phyloP scores from a whole-genome alignment of 2,329 filamentous ascomycete genomes.

The Colletotrichum nymphaeae region DNA sequence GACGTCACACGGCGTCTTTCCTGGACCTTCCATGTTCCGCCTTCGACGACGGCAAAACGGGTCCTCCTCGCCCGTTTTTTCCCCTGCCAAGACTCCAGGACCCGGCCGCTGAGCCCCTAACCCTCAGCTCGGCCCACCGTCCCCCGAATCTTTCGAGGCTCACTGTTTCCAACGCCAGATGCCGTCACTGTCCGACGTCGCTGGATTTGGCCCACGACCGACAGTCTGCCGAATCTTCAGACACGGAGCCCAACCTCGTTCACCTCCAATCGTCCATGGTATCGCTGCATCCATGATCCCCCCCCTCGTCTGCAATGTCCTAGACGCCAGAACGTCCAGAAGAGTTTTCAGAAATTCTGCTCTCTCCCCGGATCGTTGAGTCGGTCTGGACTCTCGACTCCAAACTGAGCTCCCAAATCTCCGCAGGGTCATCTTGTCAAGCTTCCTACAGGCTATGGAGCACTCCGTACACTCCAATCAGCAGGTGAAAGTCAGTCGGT shows the following conservation, averaged over 20 bases:
- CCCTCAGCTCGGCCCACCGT: constrained; percentile 26
- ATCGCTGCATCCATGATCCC: background rate
- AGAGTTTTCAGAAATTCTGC: background rate
- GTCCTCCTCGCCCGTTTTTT: constrained; percentile 17
- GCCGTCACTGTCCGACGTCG: constrained; percentile 30
- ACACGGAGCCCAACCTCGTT: constrained; percentile 10
- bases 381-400: constrained; percentile 1
- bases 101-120: constrained; percentile 29
- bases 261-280: background rate
- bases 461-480: too few relatives aligned
- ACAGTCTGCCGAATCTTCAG: background rate
- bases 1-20: constrained; percentile 18
- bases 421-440: constrained; percentile 3
- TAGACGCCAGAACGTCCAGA: background rate
- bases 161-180: constrained; percentile 18
- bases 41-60: constrained; percentile 21
- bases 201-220: constrained; percentile 15
- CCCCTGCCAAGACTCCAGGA: constrained; percentile 30
- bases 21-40: constrained; percentile 13
- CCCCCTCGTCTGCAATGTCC: background rate
- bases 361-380: constrained; percentile 13
- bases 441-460: background rate
- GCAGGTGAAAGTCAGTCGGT: background rate
- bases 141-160: constrained; percentile 19
- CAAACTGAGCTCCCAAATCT: constrained; percentile 12